Conservation (phyloP, 2,329 filamentous ascomycete genomes). For the Neocatenulostroma microsporum region DNA sequence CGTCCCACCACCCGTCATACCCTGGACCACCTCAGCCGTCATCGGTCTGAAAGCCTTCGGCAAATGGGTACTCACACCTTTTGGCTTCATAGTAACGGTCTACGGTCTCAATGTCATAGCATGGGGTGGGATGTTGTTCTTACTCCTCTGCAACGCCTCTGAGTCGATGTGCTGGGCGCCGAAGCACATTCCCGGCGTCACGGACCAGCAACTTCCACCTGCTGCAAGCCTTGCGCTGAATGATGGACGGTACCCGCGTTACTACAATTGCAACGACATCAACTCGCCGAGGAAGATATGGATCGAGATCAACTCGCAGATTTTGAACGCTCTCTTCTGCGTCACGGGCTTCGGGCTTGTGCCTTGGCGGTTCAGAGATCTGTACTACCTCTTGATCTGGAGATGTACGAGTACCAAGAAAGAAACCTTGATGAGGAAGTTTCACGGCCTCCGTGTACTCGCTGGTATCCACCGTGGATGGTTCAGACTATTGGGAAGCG, state of each 20-base stretch:
- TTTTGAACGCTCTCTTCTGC: slow-evolving; percentile 77
- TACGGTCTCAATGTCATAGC: slow-evolving; percentile 78
- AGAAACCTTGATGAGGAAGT: slow-evolving; percentile 27
- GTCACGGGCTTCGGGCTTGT: slow-evolving; percentile 77
- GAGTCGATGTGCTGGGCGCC: slow-evolving; percentile 63
- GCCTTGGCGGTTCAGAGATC: slow-evolving; percentile 75
- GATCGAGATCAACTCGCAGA: slow-evolving; percentile 79
- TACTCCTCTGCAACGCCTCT: slow-evolving; percentile 67
- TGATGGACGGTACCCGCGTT: slow-evolving; percentile 7
- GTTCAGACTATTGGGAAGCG: slow-evolving; percentile 64
- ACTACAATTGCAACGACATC: slow-evolving; percentile 28
- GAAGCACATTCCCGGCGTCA: slow-evolving; percentile 3
- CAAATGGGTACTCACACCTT: slow-evolving; percentile 65
- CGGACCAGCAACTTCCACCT: background rate
- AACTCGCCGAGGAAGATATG: slow-evolving; percentile 66
- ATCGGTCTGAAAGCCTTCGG: slow-evolving; percentile 57
- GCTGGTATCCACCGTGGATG: slow-evolving; percentile 68
- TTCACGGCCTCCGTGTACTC: slow-evolving; percentile 56
- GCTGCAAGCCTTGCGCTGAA: slow-evolving; percentile 6
- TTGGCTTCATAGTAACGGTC: slow-evolving; percentile 68
- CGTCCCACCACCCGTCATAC: slow-evolving; percentile 36
- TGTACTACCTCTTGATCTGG: slow-evolving; percentile 64
- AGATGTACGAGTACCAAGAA: slow-evolving; percentile 36
- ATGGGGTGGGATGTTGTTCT: slow-evolving; percentile 87
- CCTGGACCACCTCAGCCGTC: slow-evolving; percentile 51